Percentiles rank a stretch among this genome's conserved stretches.
phyloP scores from a whole-genome alignment of 805 yeast genomes.

The Clavispora carvajalis region DNA sequence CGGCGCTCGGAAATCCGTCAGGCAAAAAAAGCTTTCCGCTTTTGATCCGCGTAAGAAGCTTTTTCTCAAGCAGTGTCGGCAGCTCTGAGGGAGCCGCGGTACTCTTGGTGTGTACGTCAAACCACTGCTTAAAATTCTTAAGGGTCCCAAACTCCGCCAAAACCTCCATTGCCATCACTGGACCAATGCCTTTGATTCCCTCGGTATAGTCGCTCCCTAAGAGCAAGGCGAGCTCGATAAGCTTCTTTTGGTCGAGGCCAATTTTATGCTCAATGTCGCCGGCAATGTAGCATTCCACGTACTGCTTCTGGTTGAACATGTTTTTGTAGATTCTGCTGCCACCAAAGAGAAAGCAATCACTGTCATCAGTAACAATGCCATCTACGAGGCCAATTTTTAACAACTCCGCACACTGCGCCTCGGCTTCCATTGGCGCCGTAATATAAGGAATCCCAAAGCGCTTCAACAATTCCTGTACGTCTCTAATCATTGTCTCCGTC shows the following conservation, averaged over 20 bases:
- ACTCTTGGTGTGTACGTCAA: conserved; percentile 43
- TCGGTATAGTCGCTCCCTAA: conserved; percentile 95
- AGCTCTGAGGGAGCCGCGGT: conserved; percentile 32
- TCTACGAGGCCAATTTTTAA: conserved; percentile 70
- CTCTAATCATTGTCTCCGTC: conserved; percentile 76
- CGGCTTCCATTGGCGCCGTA: conserved; percentile 98
- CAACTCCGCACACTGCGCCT: conserved; percentile 93
- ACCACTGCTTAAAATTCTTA: conserved; percentile 46
- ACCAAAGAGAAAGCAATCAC: conserved; percentile 93
- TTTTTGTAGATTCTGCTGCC: conserved; percentile 80
- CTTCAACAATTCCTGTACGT: conserved; percentile 82
- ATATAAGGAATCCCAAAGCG: conserved; percentile 92
- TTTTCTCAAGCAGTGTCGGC: conserved; percentile 49
- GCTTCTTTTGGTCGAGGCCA: conserved; percentile 56
- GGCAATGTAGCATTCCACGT: conserved; percentile 75
- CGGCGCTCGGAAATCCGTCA: conserved; percentile 62
- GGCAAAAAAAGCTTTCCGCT: conserved; percentile 51
- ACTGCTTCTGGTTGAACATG: conserved; percentile 89
- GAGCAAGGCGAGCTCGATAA: conserved; percentile 78
- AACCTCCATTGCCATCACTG: conserved; percentile 86
- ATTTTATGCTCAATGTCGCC: conserved; percentile 55
- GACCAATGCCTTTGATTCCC: conserved; percentile 91
- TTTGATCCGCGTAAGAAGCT: conserved; percentile 51
- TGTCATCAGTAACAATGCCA: conserved; percentile 95
- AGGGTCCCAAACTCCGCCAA: conserved; percentile 71